A percentile compares a stretch with the other conserved stretches of the same genome.
Evolutionary conservation across 306 rosid genomes (phyloP).

Genomic region (Morella rubra): DNA sequence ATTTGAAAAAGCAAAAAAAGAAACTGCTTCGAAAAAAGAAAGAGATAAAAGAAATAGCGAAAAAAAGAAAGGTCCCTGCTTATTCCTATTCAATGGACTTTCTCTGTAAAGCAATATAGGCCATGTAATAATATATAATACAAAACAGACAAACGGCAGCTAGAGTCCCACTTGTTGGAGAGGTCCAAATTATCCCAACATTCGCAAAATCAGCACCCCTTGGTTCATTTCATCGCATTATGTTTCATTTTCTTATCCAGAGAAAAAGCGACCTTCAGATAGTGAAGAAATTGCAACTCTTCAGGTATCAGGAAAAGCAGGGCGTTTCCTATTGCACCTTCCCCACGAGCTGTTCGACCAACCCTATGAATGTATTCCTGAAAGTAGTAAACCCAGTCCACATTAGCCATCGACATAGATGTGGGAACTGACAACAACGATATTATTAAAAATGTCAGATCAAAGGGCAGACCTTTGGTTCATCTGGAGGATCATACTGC

Average conservation of each 20-base stretch:
- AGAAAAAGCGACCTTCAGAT: conserved; percentile 1
- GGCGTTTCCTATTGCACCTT: conserved; percentile 43
- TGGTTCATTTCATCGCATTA: neutral
- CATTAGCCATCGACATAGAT: too few species aligned
- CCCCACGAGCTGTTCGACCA: conserved; percentile 99
- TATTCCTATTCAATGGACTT: neutral
- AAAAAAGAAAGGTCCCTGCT: neutral
- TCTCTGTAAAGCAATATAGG: too few species aligned
- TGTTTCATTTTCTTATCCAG: neutral
- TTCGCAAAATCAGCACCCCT: neutral
- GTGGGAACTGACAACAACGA: too few species aligned
- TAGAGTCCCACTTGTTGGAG: neutral
- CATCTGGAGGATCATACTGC: too few species aligned
- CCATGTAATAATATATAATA: too few species aligned
- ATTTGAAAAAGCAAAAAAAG: neutral
- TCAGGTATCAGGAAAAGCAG: conserved; percentile 8
- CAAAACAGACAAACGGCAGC: too few species aligned
- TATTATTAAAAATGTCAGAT: too few species aligned
- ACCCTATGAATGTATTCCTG: conserved; percentile 96
- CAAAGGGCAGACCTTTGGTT: too few species aligned
- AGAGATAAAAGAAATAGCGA: too few species aligned
- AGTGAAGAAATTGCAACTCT: conserved; percentile 10
- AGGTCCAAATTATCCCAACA: neutral
- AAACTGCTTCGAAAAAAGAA: too few species aligned
- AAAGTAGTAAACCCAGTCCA: too few species aligned